These are phyloP conservation scores for Tilletia walkeri DNA, from an alignment of 1,284 basidiomycete genomes.

Conservation along the genomic window DNA sequence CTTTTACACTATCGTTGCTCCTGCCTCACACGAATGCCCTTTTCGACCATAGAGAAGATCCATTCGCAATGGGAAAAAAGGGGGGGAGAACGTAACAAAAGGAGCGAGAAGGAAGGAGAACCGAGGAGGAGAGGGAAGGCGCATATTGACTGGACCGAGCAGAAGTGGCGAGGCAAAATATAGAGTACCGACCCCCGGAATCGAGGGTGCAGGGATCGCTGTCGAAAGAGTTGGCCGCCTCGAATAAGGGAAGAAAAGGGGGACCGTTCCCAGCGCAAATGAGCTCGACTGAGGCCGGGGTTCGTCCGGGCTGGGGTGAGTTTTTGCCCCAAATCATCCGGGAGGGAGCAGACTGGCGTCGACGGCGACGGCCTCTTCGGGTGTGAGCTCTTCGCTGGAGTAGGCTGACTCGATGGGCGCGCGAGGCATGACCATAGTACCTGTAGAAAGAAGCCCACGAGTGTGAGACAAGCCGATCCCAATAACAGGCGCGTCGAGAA, in stretches of 20 bases:
- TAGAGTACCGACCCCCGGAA: too few species aligned
- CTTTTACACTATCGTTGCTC: neutral
- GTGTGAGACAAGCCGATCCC: too few species aligned
- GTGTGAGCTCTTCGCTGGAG: slow-evolving; percentile 22
- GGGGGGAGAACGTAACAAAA: neutral
- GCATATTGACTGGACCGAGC: too few species aligned
- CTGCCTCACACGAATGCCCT: neutral
- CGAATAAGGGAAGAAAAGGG: too few species aligned
- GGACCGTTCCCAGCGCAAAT: too few species aligned
- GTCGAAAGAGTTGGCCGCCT: too few species aligned
- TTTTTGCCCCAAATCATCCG: slow-evolving; percentile 35
- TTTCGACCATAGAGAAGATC: neutral
- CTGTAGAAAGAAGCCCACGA: neutral
- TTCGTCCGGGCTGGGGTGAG: too few species aligned
- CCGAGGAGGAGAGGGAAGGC: neutral
- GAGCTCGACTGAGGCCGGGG: too few species aligned
- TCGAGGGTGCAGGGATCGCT: too few species aligned
- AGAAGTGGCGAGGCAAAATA: too few species aligned
- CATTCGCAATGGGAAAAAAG: neutral
- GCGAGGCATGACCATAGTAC: slow-evolving; percentile 53
- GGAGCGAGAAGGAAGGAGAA: neutral
- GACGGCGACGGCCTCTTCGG: slow-evolving; percentile 43
- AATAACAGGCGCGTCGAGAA: too few species aligned
- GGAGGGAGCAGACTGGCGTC: slow-evolving; percentile 53
- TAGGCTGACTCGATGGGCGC: slow-evolving; percentile 12